Percentiles rank a stretch among this genome's conserved stretches.
Conservation (phyloP, 768 basidiomycete genomes). For the Amanita exitialis region DNA sequence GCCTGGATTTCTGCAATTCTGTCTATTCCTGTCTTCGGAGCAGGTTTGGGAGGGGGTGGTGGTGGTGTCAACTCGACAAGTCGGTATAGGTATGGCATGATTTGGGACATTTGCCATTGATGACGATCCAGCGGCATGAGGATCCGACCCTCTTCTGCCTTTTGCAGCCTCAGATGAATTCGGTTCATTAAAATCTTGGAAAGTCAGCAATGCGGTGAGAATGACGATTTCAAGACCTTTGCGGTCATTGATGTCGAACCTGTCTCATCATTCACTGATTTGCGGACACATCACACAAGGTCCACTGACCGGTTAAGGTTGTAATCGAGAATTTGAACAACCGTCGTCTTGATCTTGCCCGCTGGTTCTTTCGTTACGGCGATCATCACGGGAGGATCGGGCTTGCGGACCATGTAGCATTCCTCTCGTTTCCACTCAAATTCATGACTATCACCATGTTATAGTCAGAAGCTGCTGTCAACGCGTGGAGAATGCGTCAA, state of each 20-base stretch:
- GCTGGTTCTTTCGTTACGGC: constrained; percentile 72
- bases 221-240: constrained; percentile 83
- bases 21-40: constrained; percentile 55
- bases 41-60: constrained; percentile 37
- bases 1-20: constrained; percentile 67
- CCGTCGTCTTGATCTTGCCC: constrained; percentile 50
- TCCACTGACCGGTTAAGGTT: constrained; percentile 60
- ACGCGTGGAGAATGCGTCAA: constrained; percentile 8
- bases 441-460: constrained; percentile 44
- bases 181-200: constrained; percentile 53
- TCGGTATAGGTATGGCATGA: constrained; percentile 9
- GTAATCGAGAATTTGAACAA: constrained; percentile 76
- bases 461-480: background rate
- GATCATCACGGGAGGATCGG: constrained; percentile 79
- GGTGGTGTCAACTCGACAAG: constrained; percentile 22
- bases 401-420: constrained; percentile 76
- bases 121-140: background rate
- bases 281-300: background rate
- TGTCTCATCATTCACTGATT: constrained; percentile 14
- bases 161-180: constrained; percentile 2
- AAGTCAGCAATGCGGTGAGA: constrained; percentile 65
- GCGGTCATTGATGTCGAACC: constrained; percentile 77
- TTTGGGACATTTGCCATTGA: constrained; percentile 8
- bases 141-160: background rate
- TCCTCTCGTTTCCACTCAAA: constrained; percentile 85